phyloP scores from a whole-genome alignment of 1,284 basidiomycete genomes.

The Lentinus polychrous region DNA sequence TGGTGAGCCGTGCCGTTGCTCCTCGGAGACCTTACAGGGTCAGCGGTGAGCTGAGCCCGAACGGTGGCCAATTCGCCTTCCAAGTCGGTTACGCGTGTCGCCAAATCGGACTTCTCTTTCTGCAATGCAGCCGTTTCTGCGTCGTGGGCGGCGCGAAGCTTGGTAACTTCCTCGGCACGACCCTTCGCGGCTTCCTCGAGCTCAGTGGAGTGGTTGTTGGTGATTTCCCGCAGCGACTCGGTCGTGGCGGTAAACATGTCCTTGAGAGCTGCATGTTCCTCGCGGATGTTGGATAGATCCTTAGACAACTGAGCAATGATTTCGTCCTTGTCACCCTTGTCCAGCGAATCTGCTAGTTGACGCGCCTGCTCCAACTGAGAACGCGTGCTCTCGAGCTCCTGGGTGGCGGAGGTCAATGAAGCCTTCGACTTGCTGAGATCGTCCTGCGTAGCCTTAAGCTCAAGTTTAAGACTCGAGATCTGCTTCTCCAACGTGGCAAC shows the following conservation, averaged over 20 bases:
- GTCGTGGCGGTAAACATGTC: constrained; percentile 61
- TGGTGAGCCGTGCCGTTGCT: constrained; percentile 44
- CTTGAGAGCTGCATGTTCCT: constrained; percentile 53
- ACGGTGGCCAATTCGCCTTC: constrained; percentile 68
- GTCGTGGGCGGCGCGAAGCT: constrained; percentile 50
- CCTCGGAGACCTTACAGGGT: constrained; percentile 40
- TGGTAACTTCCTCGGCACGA: constrained; percentile 63
- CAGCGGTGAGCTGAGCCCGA: constrained; percentile 46
- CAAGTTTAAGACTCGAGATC: constrained; percentile 51
- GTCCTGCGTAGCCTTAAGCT: constrained; percentile 76
- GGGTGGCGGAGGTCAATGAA: constrained; percentile 39
- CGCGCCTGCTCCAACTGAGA: constrained; percentile 59
- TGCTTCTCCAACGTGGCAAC: constrained; percentile 57
- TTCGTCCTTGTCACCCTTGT: constrained; percentile 40
- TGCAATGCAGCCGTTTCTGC: constrained; percentile 48
- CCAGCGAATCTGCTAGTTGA: constrained; percentile 32
- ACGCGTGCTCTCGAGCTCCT: constrained; percentile 49
- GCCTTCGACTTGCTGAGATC: constrained; percentile 72
- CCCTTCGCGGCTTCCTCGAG: constrained; percentile 62
- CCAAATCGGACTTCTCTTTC: constrained; percentile 52
- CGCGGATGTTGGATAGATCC: constrained; percentile 53
- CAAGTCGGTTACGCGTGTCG: constrained; percentile 57
- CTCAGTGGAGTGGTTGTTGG: constrained; percentile 60
- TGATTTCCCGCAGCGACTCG: constrained; percentile 62
- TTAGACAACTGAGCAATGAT: constrained; percentile 50